These are phyloP conservation scores for Sugiyamaella sp. DNA, from an alignment of 1,139 yeast genomes.

Conservation along the genomic window DNA sequence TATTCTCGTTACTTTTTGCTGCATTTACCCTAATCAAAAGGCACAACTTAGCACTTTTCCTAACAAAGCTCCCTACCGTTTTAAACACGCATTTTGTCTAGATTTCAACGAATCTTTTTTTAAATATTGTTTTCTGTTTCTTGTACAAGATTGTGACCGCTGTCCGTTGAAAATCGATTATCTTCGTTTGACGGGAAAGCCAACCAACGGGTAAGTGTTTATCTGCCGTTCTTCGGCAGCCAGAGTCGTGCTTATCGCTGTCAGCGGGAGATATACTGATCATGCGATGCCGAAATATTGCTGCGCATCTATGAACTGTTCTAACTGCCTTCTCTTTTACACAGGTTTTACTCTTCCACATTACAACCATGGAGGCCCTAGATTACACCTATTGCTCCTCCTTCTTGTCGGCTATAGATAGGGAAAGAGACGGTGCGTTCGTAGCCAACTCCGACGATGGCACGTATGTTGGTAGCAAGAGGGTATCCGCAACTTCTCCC, in stretches of 20 bases:
- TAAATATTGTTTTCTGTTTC: not conserved
- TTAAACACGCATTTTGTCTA: slow-evolving; percentile 11
- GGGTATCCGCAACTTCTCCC: slow-evolving; percentile 3
- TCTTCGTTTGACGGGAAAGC: not conserved
- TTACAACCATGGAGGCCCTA: slow-evolving; percentile 15
- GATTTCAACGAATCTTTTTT: not conserved
- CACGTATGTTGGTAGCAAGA: not conserved
- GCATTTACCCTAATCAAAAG: slow-evolving; percentile 13
- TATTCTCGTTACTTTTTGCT: slow-evolving; percentile 5
- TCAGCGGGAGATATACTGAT: not conserved
- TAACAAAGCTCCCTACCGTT: slow-evolving; percentile 8
- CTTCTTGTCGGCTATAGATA: slow-evolving; percentile 30
- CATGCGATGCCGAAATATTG: not conserved
- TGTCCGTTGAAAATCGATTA: not conserved
- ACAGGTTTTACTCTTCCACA: not conserved
- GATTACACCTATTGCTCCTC: slow-evolving; percentile 26
- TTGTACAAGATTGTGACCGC: not conserved
- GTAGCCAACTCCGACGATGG: not conserved
- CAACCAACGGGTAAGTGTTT: not conserved
- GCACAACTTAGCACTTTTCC: not conserved
- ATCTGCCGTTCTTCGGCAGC: too few relatives aligned
- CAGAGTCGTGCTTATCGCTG: too few relatives aligned
- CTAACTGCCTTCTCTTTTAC: not conserved
- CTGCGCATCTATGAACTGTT: not conserved
- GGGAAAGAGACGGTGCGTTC: slow-evolving; percentile 13